Percentiles rank a stretch among this genome's conserved stretches.
phyloP scores from a whole-genome alignment of 306 rosid genomes.

The Citrullus mucosospermus region DNA sequence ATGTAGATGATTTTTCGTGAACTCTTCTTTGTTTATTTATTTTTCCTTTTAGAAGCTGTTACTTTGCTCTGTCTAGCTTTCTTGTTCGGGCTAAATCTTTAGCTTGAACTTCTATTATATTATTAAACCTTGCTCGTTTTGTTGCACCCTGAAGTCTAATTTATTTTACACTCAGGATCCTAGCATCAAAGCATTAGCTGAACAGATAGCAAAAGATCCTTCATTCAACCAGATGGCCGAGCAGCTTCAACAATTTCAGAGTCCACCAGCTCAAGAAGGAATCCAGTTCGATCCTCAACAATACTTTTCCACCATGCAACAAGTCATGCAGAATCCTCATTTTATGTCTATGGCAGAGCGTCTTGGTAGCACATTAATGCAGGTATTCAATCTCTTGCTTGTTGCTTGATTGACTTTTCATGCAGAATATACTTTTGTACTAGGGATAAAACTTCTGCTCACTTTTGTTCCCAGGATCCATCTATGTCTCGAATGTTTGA shows the following conservation, averaged over 20 bases:
- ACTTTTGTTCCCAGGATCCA: slow-evolving; percentile 58
- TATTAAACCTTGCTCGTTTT: neutral
- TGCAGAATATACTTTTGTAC: neutral
- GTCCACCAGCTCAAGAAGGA: slow-evolving; percentile 41
- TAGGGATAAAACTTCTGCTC: neutral
- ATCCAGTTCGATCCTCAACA: slow-evolving; percentile 76
- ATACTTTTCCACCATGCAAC: slow-evolving; percentile 78
- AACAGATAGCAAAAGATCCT: slow-evolving; percentile 92
- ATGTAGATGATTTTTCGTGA: slow-evolving; percentile 33
- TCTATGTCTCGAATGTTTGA: slow-evolving; percentile 83
- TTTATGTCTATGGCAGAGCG: slow-evolving; percentile 99
- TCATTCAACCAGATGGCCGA: slow-evolving; percentile 97
- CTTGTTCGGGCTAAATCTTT: neutral
- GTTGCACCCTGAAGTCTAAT: slow-evolving; percentile 1
- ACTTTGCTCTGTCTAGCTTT: neutral
- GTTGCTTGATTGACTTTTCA: neutral
- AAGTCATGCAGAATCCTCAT: slow-evolving; percentile 96
- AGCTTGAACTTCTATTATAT: neutral
- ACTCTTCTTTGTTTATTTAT: neutral
- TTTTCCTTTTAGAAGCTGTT: neutral
- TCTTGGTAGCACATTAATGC: slow-evolving; percentile 84
- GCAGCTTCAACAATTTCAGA: slow-evolving; percentile 89
- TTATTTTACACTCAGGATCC: slow-evolving; percentile 58
- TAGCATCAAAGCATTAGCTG: slow-evolving; percentile 91
- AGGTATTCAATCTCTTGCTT: slow-evolving; percentile 33